Conservation (phyloP, 768 basidiomycete species). For the Sarcodon sp. region DNA sequence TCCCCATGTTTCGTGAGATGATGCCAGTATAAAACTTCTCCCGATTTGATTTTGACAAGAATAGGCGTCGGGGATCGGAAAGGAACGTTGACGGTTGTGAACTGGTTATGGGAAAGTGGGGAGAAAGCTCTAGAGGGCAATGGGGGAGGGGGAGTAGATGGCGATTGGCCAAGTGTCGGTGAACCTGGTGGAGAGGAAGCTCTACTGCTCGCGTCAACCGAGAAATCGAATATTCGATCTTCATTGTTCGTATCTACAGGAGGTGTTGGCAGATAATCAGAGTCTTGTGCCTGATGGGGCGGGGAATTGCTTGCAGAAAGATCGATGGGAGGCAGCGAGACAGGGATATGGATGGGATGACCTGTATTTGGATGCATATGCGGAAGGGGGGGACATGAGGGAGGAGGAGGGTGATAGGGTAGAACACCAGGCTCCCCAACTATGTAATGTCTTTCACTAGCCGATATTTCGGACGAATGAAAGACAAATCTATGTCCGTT, state of each 20-base stretch:
- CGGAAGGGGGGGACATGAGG: constrained; percentile 7
- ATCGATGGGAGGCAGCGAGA: constrained; percentile 8
- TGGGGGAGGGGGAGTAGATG: constrained; percentile 1
- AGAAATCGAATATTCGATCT: neutral
- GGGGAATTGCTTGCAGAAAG: neutral
- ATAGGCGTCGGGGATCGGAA: constrained; percentile 15
- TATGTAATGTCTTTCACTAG: constrained; percentile 53
- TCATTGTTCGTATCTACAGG: neutral
- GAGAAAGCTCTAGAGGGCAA: constrained; percentile 3
- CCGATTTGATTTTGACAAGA: constrained; percentile 28
- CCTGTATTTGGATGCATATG: constrained; percentile 1
- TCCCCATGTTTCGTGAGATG: constrained; percentile 61
- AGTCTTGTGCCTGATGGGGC: constrained; percentile 1
- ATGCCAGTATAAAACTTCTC: constrained; percentile 67
- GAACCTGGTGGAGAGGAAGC: constrained; percentile 1
- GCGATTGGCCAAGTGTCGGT: neutral
- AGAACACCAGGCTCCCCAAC: constrained; percentile 51
- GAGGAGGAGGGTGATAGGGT: constrained; percentile 14
- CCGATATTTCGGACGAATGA: constrained; percentile 56
- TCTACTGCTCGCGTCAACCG: neutral
- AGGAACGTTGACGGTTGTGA: constrained; percentile 5
- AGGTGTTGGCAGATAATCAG: neutral
- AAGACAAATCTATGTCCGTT: constrained; percentile 86
- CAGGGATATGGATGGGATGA: constrained; percentile 12
- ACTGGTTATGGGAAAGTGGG: constrained; percentile 5